Percentiles rank a stretch among this genome's conserved stretches.
Conservation (phyloP, 2,329 filamentous ascomycete genomes). For the Pyrenophora seminiperda region DNA sequence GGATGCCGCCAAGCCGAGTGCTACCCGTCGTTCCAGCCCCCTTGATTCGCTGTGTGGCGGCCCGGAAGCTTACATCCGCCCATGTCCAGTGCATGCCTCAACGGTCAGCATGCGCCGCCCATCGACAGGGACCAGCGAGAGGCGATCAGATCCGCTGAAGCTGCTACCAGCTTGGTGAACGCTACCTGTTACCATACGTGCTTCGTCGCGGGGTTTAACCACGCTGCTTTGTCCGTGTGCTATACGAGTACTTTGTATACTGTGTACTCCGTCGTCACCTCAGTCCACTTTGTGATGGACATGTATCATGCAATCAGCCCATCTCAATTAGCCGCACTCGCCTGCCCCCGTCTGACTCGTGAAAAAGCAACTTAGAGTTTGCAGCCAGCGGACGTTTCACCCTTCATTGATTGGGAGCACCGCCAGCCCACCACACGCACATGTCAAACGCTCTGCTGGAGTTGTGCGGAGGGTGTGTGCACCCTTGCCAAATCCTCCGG, state of each 20-base stretch:
- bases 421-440: conserved; percentile 10
- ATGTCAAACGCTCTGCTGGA: conserved; percentile 15
- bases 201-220: not conserved
- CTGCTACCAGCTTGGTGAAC: conserved; percentile 4
- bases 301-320: conserved; percentile 3
- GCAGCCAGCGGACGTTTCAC: conserved; percentile 14
- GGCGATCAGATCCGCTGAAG: conserved; percentile 16
- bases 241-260: too few species aligned
- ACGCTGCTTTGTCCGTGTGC: not conserved
- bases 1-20: conserved; percentile 13
- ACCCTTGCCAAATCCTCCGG: conserved; percentile 8
- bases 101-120: conserved; percentile 17
- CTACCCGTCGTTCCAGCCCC: conserved; percentile 15
- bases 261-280: too few species aligned
- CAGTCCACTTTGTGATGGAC: not conserved
- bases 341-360: conserved; percentile 6
- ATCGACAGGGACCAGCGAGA: not conserved
- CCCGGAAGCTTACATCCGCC: conserved; percentile 11
- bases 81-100: conserved; percentile 3
- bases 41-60: conserved; percentile 8
- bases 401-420: conserved; percentile 7
- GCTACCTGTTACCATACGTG: too few species aligned
- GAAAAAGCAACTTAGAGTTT: conserved; percentile 11
- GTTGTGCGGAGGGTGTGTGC: not conserved
- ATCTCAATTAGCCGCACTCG: conserved; percentile 3